Base-by-base conservation (phyloP, 177 flowering plant species). In the Vitis hybrid region DNA sequence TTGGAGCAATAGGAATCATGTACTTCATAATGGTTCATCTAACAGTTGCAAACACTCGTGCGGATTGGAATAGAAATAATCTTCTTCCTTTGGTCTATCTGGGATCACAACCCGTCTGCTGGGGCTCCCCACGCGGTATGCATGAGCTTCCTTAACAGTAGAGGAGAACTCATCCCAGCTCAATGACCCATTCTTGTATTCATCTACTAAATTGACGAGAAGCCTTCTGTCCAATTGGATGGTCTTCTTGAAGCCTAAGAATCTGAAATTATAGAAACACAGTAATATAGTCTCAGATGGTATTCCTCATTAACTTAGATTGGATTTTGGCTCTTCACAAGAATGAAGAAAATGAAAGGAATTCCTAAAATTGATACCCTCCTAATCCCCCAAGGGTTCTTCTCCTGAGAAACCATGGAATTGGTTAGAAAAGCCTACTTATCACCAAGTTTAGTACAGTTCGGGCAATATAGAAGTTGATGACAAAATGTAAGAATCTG, bases 11-110 rank as follows among this genome's bases (percentile, higher is more conserved):
- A 17, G 27, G 12, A 54, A 50, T 81, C 81, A 81, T 64, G 69
- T 62, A 50, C 65, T 76, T 59, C 70, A 64, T 57, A 67, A 59
- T 61, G 80, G 77, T 57, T 81, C 87, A 67, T 78, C 81, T 61
- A 72, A 70, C 63, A 61, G 58, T 69, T 79, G 78, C 72, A 88
- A 67, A 63, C 91, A 88, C 74, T 88, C 92, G 52, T 81, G 71
- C 12, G 92, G 92, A 67, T 88, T 88, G 65, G 92, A 72, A 68
- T 88, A 88, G 76, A 88, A 88, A 58, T 83, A 85, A 56, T 88
- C 90, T 69, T 88, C 91, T 75, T 88, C 91, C 62, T 88, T 88
- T 0, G 92, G 92, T 66, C 71, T 75, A 57, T 85, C 87, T 9
- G 86, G 80, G 24, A 86, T 84, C 15, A 77, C 77, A 13, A 74